Evolutionary conservation across 1,139 yeast species (phyloP).

Genomic region (Groenewaldozyma sp.): DNA sequence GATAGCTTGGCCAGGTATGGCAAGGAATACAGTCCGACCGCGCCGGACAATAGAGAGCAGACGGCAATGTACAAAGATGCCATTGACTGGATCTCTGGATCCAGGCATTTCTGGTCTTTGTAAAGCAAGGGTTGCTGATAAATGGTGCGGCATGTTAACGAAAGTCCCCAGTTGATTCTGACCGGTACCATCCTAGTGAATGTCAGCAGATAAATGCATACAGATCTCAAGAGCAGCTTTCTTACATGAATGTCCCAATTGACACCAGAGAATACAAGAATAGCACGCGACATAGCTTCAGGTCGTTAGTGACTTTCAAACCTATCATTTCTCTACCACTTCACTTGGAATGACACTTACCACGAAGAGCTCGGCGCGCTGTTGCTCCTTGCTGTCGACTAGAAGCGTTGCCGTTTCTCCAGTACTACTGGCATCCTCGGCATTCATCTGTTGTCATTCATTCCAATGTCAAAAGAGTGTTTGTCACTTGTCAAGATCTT

Average conservation of each 20-base stretch:
- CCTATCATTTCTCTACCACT: no score
- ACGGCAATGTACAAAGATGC: conserved; percentile 15
- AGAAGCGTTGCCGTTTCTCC: no score
- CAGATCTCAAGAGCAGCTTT: no score
- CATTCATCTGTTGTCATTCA: no score
- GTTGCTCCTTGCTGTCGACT: no score
- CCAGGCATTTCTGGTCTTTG: conserved; percentile 14
- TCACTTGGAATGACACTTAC: no score
- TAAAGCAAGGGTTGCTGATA: conserved; percentile 11
- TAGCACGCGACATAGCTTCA: neutral
- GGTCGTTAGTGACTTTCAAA: no score
- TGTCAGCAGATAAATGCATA: no score
- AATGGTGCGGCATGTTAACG: conserved; percentile 13
- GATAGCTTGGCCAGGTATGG: conserved; percentile 14
- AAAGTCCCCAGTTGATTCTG: conserved; percentile 17
- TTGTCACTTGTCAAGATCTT: no score
- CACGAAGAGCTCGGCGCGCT: no score
- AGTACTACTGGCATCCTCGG: no score
- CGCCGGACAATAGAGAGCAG: conserved; percentile 14
- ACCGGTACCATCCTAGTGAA: conserved; percentile 14
- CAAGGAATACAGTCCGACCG: conserved; percentile 15
- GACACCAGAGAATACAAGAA: neutral
- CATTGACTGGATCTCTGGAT: conserved; percentile 12
- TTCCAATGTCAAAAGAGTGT: no score
- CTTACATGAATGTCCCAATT: neutral